A percentile compares a stretch with the other conserved stretches of the same genome.
Conservation (phyloP, 2,329 filamentous ascomycete genomes). For the Stagonosporopsis chrysanthemi region DNA sequence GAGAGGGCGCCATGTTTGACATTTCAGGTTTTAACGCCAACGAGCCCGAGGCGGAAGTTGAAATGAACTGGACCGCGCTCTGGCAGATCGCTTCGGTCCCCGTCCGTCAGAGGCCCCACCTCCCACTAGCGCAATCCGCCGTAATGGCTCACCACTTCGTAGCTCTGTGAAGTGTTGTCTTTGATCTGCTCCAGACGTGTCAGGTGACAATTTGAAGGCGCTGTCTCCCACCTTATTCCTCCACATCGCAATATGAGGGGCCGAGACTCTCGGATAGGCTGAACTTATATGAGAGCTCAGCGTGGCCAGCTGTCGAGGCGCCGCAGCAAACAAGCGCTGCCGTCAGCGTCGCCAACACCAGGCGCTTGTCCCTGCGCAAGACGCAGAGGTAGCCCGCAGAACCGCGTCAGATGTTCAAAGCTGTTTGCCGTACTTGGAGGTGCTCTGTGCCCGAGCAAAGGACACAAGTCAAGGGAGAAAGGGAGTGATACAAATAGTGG, state of each 20-base stretch:
- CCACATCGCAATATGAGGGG: constrained; percentile 11
- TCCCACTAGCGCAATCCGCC: constrained; percentile 11
- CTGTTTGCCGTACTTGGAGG: neutral
- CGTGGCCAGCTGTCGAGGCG: neutral
- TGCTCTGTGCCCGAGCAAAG: neutral
- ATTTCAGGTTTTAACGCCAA: neutral
- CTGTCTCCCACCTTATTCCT: neutral
- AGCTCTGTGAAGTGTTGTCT: constrained; percentile 1
- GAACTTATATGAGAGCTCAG: neutral
- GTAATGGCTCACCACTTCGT: neutral
- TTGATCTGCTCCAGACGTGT: neutral
- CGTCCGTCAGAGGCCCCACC: constrained; percentile 5
- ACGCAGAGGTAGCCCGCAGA: neutral
- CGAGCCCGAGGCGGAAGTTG: constrained; percentile 1
- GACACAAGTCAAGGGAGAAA: constrained; percentile 4
- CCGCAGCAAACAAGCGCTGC: constrained; percentile 2
- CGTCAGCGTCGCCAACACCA: constrained; percentile 6
- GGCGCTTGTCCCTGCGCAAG: constrained; percentile 4
- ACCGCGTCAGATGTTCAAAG: neutral
- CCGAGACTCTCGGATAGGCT: constrained; percentile 9
- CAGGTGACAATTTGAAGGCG: neutral
- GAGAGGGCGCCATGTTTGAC: neutral
- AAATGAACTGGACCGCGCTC: neutral
- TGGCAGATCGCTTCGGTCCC: constrained; percentile 3
- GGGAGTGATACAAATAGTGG: constrained; percentile 7